Conservation (phyloP, 1,284 basidiomycete genomes). For the Ganoderma resinaceum region DNA sequence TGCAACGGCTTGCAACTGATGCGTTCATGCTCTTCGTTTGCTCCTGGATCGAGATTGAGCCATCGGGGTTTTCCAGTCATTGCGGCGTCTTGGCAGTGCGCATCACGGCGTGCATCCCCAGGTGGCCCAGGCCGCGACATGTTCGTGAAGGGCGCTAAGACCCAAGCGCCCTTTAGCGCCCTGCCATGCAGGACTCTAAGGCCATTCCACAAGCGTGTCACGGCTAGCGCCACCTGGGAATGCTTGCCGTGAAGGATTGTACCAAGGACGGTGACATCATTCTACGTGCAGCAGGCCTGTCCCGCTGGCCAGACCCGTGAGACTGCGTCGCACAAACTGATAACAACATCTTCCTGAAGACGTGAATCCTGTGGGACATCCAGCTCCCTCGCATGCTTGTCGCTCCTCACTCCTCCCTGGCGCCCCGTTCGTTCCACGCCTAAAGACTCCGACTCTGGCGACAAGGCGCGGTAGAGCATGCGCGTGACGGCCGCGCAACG, state of each 20-base stretch:
- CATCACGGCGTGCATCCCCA: too few relatives aligned
- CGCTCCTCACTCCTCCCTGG: not conserved
- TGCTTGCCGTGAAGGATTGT: too few relatives aligned
- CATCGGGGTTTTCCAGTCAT: not conserved
- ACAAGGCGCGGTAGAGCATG: not conserved
- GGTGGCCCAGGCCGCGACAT: too few relatives aligned
- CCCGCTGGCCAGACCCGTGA: not conserved
- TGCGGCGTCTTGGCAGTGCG: not conserved
- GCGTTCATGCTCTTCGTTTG: not conserved
- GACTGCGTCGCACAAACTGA: slow-evolving; percentile 11
- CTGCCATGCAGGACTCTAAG: too few relatives aligned
- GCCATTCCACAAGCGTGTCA: too few relatives aligned
- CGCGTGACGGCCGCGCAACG: not conserved
- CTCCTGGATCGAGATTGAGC: not conserved
- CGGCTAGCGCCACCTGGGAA: too few relatives aligned
- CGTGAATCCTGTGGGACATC: not conserved
- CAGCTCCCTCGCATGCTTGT: not conserved
- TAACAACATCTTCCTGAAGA: slow-evolving; percentile 5
- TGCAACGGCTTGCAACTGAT: not conserved
- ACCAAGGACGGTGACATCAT: not conserved
- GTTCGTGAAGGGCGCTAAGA: too few relatives aligned
- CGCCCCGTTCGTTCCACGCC: not conserved
- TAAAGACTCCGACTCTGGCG: slow-evolving; percentile 3
- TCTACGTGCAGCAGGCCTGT: not conserved
- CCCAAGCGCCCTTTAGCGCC: too few relatives aligned